These are phyloP conservation scores for Castanea crenata DNA, from an alignment of 306 rosid genomes.

Conservation along the genomic window DNA sequence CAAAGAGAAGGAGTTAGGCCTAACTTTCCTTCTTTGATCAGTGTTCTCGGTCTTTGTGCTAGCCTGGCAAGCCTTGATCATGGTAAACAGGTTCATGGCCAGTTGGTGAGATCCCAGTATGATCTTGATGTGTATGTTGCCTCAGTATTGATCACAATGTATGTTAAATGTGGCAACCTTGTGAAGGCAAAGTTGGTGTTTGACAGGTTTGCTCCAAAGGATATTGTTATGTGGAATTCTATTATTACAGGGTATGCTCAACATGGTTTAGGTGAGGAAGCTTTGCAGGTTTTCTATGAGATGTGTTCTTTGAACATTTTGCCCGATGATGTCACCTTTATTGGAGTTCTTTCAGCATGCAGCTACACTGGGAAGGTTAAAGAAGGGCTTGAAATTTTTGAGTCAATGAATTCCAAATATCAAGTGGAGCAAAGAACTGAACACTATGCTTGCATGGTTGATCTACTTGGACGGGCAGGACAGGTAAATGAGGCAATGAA, in stretches of 20 bases:
- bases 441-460: constrained; percentile 69
- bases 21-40: constrained; percentile 48
- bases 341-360: constrained; percentile 71
- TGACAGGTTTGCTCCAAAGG: constrained; percentile 43
- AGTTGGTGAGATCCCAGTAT: constrained; percentile 38
- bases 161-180: constrained; percentile 58
- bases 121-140: constrained; percentile 53
- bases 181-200: constrained; percentile 45
- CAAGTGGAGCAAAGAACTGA: constrained; percentile 46
- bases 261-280: constrained; percentile 58
- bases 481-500: constrained; percentile 53
- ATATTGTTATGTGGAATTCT: constrained; percentile 65
- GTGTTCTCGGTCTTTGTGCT: constrained; percentile 48
- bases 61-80: constrained; percentile 53
- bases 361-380: constrained; percentile 52
- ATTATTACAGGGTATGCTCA: constrained; percentile 68
- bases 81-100: constrained; percentile 52
- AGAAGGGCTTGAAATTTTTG: constrained; percentile 45
- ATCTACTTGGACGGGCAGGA: constrained; percentile 63
- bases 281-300: constrained; percentile 42
- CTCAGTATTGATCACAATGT: constrained; percentile 54
- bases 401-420: constrained; percentile 46
- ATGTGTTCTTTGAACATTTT: constrained; percentile 47
- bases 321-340: constrained; percentile 54
- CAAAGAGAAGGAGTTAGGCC: constrained; percentile 46